These are phyloP conservation scores for Metschnikowia drakensbergensis DNA, from an alignment of 805 yeast species.

Conservation along the genomic window DNA sequence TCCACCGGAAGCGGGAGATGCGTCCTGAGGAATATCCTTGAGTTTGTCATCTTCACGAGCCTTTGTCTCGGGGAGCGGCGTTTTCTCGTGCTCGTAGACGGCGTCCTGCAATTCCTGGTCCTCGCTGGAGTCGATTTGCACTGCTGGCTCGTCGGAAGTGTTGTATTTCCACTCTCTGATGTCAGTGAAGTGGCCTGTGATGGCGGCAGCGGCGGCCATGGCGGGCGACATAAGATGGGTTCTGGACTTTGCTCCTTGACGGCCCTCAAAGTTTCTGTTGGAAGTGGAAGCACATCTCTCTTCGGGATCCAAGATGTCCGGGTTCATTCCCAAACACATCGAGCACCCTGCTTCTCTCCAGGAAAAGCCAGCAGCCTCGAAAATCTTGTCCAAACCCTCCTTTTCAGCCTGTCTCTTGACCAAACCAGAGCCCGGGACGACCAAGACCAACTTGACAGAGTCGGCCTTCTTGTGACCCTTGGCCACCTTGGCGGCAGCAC, in stretches of 20 bases:
- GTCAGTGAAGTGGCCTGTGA: constrained; percentile 85
- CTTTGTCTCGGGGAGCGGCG: constrained; percentile 53
- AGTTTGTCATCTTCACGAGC: constrained; percentile 47
- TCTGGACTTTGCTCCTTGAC: constrained; percentile 95
- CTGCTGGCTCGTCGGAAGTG: constrained; percentile 56
- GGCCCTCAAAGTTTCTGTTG: constrained; percentile 97
- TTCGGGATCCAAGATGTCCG: constrained; percentile 89
- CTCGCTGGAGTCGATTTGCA: constrained; percentile 40
- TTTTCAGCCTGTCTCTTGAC: constrained; percentile 90
- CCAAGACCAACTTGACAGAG: constrained; percentile 75
- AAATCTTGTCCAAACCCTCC: constrained; percentile 91
- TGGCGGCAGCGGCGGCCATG: constrained; percentile 99
- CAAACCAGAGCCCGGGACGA: constrained; percentile 97
- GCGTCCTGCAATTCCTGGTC: constrained; percentile 63
- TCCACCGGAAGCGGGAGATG: constrained; percentile 23
- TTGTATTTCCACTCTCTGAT: constrained; percentile 75
- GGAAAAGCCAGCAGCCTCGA: constrained; percentile 88
- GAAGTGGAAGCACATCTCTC: constrained; percentile 99
- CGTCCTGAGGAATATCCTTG: constrained; percentile 57
- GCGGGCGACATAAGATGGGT: constrained; percentile 98
- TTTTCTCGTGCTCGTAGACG: constrained; percentile 68
- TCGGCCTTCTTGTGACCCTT: constrained; percentile 85
- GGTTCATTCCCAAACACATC: constrained; percentile 99
- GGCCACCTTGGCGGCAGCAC: constrained; percentile 92
- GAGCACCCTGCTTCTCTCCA: constrained; percentile 99